A percentile compares a stretch with the other conserved stretches of the same genome.
phyloP scores from a whole-genome alignment of 768 basidiomycete species.

The Sarcomyxa edulis region DNA sequence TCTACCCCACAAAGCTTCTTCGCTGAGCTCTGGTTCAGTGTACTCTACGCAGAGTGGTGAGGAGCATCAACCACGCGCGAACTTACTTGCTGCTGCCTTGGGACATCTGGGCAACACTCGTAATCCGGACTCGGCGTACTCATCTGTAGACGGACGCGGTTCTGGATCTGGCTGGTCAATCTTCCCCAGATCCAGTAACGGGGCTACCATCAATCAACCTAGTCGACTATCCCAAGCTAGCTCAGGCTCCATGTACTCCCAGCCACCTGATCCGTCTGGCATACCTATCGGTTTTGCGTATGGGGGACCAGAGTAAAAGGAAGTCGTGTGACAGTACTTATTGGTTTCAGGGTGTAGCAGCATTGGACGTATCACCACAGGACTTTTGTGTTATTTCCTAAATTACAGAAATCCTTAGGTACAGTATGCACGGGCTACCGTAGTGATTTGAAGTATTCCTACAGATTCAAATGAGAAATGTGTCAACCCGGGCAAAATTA shows the following conservation, averaged over 20 bases:
- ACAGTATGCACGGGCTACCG: slow-evolving; percentile 32
- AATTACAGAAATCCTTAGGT: too few species aligned
- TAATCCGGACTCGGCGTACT: slow-evolving; percentile 11
- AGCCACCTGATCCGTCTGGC: too few species aligned
- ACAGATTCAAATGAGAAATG: slow-evolving; percentile 6
- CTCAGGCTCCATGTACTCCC: slow-evolving; percentile 2
- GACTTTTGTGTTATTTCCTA: too few species aligned
- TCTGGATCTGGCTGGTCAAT: background rate
- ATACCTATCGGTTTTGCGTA: too few species aligned
- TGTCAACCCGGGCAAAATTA: slow-evolving; percentile 6
- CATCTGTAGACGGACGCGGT: slow-evolving; percentile 4
- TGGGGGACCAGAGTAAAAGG: too few species aligned
- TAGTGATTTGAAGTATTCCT: slow-evolving; percentile 64
- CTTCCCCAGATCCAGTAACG: background rate
- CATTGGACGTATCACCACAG: too few species aligned
- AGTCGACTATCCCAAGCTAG: slow-evolving; percentile 4
- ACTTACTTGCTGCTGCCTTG: slow-evolving; percentile 32
- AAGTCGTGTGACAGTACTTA: too few species aligned
- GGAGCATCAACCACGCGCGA: slow-evolving; percentile 21
- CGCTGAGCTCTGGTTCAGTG: slow-evolving; percentile 20
- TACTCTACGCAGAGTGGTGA: slow-evolving; percentile 27
- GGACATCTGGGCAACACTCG: slow-evolving; percentile 13
- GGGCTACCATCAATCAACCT: background rate
- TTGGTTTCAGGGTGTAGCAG: too few species aligned
- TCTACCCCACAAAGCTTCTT: slow-evolving; percentile 21